A percentile compares a stretch with the other conserved stretches of the same genome.
phyloP scores from a whole-genome alignment of 2,329 filamentous ascomycete species.

The Fusarium sulawesiense region DNA sequence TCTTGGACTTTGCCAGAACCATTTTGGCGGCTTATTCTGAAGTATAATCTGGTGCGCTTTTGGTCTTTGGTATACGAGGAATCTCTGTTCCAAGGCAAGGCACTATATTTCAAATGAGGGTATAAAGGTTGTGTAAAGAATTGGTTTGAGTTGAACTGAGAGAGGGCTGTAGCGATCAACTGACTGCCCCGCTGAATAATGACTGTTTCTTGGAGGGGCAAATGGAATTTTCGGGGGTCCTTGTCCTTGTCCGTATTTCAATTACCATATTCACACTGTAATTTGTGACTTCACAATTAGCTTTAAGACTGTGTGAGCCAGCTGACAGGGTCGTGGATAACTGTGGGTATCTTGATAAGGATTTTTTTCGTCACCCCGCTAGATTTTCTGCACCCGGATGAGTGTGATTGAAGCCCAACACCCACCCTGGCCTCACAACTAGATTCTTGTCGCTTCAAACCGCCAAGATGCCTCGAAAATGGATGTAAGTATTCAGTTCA shows the following conservation, averaged over 20 bases:
- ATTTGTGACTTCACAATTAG: neutral
- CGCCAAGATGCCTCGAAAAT: slow-evolving; percentile 66
- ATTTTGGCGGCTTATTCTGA: slow-evolving; percentile 54
- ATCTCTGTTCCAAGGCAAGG: slow-evolving; percentile 26
- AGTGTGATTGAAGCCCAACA: slow-evolving; percentile 46
- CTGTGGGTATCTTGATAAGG: slow-evolving; percentile 45
- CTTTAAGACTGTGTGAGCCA: slow-evolving; percentile 48
- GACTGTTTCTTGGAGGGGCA: slow-evolving; percentile 60
- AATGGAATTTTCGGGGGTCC: slow-evolving; percentile 52
- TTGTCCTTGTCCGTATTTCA: slow-evolving; percentile 9
- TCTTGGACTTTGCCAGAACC: slow-evolving; percentile 88
- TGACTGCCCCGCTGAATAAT: slow-evolving; percentile 54
- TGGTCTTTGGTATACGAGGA: slow-evolving; percentile 18
- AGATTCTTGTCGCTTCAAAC: slow-evolving; percentile 32
- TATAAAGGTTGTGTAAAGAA: slow-evolving; percentile 33
- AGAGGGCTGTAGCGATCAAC: slow-evolving; percentile 36
- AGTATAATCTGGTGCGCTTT: slow-evolving; percentile 1
- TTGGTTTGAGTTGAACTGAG: slow-evolving; percentile 28
- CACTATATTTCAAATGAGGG: slow-evolving; percentile 19
- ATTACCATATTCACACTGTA: slow-evolving; percentile 47
- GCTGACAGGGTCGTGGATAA: slow-evolving; percentile 35
- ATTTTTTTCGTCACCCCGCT: slow-evolving; percentile 47
- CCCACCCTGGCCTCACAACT: slow-evolving; percentile 32
- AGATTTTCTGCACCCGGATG: slow-evolving; percentile 47
- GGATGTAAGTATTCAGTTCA: slow-evolving; percentile 13